phyloP scores from a whole-genome alignment of 768 basidiomycete genomes.

The Clavulina sp. region DNA sequence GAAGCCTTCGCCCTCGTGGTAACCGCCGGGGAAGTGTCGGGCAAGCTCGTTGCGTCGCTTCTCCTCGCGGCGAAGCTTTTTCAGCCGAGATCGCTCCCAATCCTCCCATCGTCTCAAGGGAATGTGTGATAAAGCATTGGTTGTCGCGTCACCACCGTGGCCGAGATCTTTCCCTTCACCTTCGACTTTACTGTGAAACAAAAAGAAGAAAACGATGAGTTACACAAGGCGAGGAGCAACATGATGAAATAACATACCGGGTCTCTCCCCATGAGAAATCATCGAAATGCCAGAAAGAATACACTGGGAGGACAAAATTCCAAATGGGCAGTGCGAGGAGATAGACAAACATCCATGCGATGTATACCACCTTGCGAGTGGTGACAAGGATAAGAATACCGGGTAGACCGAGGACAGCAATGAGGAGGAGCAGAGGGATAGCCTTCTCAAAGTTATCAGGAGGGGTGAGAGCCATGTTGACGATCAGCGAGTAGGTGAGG shows the following conservation, averaged over 20 bases:
- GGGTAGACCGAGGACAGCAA: slow-evolving; percentile 84
- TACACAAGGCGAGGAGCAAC: slow-evolving; percentile 11
- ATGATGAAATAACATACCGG: slow-evolving; percentile 33
- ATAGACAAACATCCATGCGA: slow-evolving; percentile 97
- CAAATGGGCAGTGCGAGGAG: slow-evolving; percentile 83
- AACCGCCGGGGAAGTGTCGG: slow-evolving; percentile 48
- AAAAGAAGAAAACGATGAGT: not conserved
- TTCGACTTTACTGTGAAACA: slow-evolving; percentile 61
- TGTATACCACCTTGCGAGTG: slow-evolving; percentile 85
- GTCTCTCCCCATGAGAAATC: slow-evolving; percentile 99
- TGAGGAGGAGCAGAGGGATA: slow-evolving; percentile 79
- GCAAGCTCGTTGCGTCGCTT: slow-evolving; percentile 67
- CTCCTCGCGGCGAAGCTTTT: slow-evolving; percentile 80
- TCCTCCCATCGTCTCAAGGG: slow-evolving; percentile 98
- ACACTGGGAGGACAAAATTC: slow-evolving; percentile 88
- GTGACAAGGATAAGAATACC: slow-evolving; percentile 85
- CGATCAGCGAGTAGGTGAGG: slow-evolving; percentile 77
- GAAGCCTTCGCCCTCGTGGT: slow-evolving; percentile 10
- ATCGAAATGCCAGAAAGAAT: slow-evolving; percentile 98
- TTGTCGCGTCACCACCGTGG: slow-evolving; percentile 37
- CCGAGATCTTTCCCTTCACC: slow-evolving; percentile 70
- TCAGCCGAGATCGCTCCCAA: slow-evolving; percentile 89
- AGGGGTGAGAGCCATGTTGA: slow-evolving; percentile 60
- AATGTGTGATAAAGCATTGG: slow-evolving; percentile 31
- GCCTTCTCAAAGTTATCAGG: slow-evolving; percentile 79